These are phyloP conservation scores for Shiraia bambusicola DNA, from an alignment of 2,329 filamentous ascomycete genomes.

Conservation along the genomic window DNA sequence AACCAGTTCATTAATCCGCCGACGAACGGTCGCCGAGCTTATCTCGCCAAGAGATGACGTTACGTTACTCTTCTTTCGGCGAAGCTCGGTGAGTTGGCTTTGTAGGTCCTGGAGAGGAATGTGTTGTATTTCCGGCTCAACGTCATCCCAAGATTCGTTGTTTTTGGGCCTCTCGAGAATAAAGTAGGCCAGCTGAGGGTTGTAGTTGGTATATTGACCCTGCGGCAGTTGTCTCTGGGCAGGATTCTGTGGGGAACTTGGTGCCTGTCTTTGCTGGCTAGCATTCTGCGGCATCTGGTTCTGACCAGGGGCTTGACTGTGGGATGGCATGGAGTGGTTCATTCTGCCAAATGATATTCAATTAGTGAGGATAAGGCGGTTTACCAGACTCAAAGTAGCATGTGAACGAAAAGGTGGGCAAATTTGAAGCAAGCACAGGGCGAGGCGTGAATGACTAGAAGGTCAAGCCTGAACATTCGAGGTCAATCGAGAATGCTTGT, in stretches of 20 bases:
- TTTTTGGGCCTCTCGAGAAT: constrained; percentile 26
- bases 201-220: constrained; percentile 11
- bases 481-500: constrained; percentile 16
- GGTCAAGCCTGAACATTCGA: constrained; percentile 7
- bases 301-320: constrained; percentile 12
- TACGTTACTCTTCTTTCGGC: constrained; percentile 19
- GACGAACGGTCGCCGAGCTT: constrained; percentile 26
- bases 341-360: constrained; percentile 5
- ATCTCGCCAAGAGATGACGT: constrained; percentile 27
- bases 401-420: constrained; percentile 1
- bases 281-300: constrained; percentile 11
- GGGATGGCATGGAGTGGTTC: constrained; percentile 13
- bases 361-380: neutral
- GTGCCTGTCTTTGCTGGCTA: constrained; percentile 20
- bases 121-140: constrained; percentile 24
- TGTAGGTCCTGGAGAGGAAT: constrained; percentile 25
- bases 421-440: neutral
- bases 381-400: neutral
- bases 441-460: constrained; percentile 7
- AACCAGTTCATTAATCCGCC: constrained; percentile 30
- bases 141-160: constrained; percentile 28
- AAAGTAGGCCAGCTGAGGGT: constrained; percentile 29
- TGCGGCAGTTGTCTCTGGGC: constrained; percentile 10
- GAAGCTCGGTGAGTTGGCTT: constrained; percentile 24
- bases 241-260: constrained; percentile 14